Conservation (phyloP, 495 filamentous ascomycete species). For the Aspergillus avenaceus region DNA sequence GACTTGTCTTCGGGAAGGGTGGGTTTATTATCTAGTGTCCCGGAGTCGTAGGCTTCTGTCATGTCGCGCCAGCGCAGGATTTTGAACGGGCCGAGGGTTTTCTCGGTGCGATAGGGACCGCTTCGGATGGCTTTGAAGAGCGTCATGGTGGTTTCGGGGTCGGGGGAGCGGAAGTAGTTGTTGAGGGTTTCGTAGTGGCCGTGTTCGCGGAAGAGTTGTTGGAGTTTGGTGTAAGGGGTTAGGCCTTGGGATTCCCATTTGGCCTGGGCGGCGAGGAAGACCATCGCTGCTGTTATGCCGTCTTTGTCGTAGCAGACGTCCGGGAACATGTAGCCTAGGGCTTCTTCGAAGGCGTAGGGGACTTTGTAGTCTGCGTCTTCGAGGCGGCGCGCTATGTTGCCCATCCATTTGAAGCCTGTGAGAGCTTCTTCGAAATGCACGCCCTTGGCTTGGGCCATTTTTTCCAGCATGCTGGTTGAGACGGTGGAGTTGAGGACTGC, state of each 20-base stretch:
- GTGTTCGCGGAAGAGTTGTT: conserved; percentile 55
- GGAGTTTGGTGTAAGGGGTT: conserved; percentile 56
- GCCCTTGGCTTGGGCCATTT: conserved; percentile 53
- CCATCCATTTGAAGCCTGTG: conserved; percentile 77
- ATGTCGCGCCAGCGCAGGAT: conserved; percentile 65
- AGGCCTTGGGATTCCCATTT: conserved; percentile 51
- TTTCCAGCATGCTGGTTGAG: conserved; percentile 60
- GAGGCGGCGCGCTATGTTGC: conserved; percentile 41
- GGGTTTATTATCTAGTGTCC: conserved; percentile 48
- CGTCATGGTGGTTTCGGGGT: conserved; percentile 42
- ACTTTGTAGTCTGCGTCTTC: conserved; percentile 46
- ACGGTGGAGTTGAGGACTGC: conserved; percentile 62
- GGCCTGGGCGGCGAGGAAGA: conserved; percentile 56
- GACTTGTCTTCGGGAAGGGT: conserved; percentile 54
- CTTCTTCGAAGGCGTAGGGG: conserved; percentile 67
- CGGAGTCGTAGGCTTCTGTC: conserved; percentile 61
- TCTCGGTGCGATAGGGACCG: conserved; percentile 39
- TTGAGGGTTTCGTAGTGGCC: conserved; percentile 66
- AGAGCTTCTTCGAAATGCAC: conserved; percentile 61
- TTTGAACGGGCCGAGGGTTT: conserved; percentile 43
- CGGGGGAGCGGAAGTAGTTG: conserved; percentile 63
- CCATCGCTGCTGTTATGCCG: conserved; percentile 60
- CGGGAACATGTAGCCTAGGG: conserved; percentile 72
- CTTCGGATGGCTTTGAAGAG: conserved; percentile 55
- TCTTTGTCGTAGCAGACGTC: conserved; percentile 66